phyloP scores from a whole-genome alignment of 768 basidiomycete genomes.

The Kwoniella sp. region DNA sequence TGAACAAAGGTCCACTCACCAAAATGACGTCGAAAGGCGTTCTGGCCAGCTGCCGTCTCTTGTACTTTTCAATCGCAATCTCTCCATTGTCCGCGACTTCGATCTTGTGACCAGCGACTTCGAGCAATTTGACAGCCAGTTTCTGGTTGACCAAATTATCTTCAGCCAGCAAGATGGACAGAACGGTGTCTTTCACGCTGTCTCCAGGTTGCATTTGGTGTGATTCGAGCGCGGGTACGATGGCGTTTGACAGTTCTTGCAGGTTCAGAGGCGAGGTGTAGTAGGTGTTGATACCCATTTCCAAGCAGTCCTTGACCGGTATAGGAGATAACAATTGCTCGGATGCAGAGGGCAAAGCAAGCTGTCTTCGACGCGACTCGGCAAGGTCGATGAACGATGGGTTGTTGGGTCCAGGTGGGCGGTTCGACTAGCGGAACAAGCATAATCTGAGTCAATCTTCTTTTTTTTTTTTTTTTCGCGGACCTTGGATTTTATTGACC shows the following conservation, averaged over 20 bases:
- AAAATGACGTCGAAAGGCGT: slow-evolving; percentile 89
- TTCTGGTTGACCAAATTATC: slow-evolving; percentile 80
- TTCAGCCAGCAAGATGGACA: slow-evolving; percentile 93
- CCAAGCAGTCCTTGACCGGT: slow-evolving; percentile 90
- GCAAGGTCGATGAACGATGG: slow-evolving; percentile 55
- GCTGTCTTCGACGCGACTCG: slow-evolving; percentile 47
- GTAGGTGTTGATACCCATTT: slow-evolving; percentile 93
- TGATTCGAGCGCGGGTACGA: slow-evolving; percentile 90
- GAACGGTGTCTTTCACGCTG: slow-evolving; percentile 78
- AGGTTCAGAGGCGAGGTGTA: slow-evolving; percentile 85
- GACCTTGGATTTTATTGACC: too few relatives aligned
- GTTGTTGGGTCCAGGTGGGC: slow-evolving; percentile 57
- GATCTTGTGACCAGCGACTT: slow-evolving; percentile 91
- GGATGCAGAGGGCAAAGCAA: slow-evolving; percentile 43
- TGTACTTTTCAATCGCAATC: slow-evolving; percentile 79
- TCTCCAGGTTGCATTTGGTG: slow-evolving; percentile 88
- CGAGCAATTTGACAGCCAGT: slow-evolving; percentile 91
- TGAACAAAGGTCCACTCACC: slow-evolving; percentile 60
- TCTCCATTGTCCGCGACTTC: slow-evolving; percentile 98
- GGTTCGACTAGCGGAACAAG: slow-evolving; percentile 59
- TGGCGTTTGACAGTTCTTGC: slow-evolving; percentile 85
- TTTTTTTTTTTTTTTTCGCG: too few relatives aligned
- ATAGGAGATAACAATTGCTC: slow-evolving; percentile 55
- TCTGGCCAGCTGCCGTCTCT: slow-evolving; percentile 60
- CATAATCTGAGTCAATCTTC: slow-evolving; percentile 1